Percentiles rank a stretch among this genome's conserved stretches.
Evolutionary conservation across 768 basidiomycete species (phyloP).

Genomic region (Podaxis sp.): DNA sequence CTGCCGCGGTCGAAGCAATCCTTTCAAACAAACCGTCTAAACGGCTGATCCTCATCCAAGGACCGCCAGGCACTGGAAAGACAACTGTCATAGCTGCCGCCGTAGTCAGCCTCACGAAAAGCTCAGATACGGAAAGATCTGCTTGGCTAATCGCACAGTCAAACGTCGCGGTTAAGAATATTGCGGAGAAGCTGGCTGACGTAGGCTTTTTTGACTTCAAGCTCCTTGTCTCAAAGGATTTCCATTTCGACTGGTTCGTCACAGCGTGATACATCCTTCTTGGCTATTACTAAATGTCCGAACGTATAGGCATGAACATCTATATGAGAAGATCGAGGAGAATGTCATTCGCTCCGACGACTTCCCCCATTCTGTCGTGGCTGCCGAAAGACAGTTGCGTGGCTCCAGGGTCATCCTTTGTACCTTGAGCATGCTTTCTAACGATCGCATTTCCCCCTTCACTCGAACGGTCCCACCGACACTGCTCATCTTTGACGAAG

Average conservation of each 20-base stretch:
- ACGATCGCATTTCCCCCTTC: constrained; percentile 23
- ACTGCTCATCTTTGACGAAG: constrained; percentile 50
- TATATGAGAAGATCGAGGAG: constrained; percentile 46
- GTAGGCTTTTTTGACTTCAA: constrained; percentile 49
- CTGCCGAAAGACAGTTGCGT: constrained; percentile 25
- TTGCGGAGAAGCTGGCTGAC: constrained; percentile 64
- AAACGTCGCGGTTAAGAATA: constrained; percentile 80
- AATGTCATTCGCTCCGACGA: constrained; percentile 49
- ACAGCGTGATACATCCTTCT: neutral
- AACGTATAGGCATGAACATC: constrained; percentile 65
- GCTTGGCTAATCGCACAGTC: constrained; percentile 73
- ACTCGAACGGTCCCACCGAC: constrained; percentile 31
- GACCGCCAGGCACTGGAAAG: constrained; percentile 65
- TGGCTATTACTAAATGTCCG: neutral
- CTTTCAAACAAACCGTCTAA: constrained; percentile 28
- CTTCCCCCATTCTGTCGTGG: constrained; percentile 22
- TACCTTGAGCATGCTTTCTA: constrained; percentile 65
- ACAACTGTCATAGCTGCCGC: constrained; percentile 59
- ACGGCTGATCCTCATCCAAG: constrained; percentile 38
- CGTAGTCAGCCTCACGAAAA: constrained; percentile 33
- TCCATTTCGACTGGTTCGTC: constrained; percentile 60
- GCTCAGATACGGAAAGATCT: constrained; percentile 25
- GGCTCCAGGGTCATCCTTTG: constrained; percentile 58
- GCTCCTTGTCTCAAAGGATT: constrained; percentile 62
- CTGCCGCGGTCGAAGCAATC: constrained; percentile 30